Percentiles rank a stretch among this genome's conserved stretches.
Conservation (phyloP, 176 grass and related monocot species). For the Carex littledalei region DNA sequence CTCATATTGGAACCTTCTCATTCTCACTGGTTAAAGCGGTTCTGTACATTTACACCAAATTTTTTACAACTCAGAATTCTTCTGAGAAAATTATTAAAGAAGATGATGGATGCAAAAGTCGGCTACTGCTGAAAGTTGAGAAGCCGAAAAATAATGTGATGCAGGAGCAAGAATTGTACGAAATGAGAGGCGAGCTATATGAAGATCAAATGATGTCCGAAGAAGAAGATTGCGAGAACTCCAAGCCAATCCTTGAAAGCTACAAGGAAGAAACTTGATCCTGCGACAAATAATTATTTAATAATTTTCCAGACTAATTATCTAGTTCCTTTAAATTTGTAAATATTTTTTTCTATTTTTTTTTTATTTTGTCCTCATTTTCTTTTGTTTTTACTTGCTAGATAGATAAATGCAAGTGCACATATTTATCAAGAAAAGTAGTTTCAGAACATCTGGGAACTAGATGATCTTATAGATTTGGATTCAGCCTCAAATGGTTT, state of each 20-base stretch:
- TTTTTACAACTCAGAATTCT: conserved; percentile 1
- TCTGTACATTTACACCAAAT: conserved; percentile 14
- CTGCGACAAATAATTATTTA: neutral
- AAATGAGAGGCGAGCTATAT: conserved; percentile 31
- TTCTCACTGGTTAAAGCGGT: conserved; percentile 14
- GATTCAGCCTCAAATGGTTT: neutral
- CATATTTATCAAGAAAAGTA: neutral
- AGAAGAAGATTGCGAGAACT: neutral
- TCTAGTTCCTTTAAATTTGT: neutral
- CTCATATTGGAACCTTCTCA: neutral
- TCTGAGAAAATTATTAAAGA: conserved; percentile 20
- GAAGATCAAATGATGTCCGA: neutral
- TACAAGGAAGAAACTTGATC: conserved; percentile 10
- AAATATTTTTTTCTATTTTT: neutral
- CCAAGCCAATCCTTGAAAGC: neutral
- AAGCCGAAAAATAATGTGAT: conserved; percentile 35
- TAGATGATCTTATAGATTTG: neutral
- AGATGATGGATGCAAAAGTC: conserved; percentile 17
- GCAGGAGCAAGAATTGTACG: conserved; percentile 38
- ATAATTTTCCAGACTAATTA: neutral
- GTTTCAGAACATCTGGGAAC: neutral
- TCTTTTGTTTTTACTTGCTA: neutral
- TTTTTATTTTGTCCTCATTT: neutral
- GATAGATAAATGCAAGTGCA: conserved; percentile 11
- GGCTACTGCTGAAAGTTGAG: conserved; percentile 36